Evolutionary conservation across 2,329 filamentous ascomycete species (phyloP).

Genomic region (Dactylellina drechsleri): DNA sequence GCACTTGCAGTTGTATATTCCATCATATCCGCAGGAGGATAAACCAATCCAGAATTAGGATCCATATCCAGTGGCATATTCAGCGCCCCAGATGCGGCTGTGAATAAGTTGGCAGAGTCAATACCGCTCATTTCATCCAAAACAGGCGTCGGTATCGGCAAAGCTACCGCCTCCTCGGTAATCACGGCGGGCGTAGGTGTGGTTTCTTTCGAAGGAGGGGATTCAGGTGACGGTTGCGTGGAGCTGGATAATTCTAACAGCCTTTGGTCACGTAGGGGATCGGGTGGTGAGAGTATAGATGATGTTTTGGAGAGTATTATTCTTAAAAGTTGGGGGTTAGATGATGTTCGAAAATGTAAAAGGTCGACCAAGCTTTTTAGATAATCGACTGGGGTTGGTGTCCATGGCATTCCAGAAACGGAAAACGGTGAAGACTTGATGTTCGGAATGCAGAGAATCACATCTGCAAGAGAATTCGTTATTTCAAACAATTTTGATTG

Average conservation of each 20-base stretch:
- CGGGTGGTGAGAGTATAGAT: constrained; percentile 38
- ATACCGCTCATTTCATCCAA: constrained; percentile 10
- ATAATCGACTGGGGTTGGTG: constrained; percentile 41
- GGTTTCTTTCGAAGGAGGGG: constrained; percentile 41
- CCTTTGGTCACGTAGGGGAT: constrained; percentile 41
- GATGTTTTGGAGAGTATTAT: constrained; percentile 49
- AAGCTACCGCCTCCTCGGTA: constrained; percentile 9
- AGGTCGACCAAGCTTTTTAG: constrained; percentile 50
- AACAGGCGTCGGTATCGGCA: constrained; percentile 15
- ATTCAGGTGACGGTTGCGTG: constrained; percentile 47
- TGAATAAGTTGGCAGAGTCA: constrained; percentile 19
- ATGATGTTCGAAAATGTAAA: constrained; percentile 41
- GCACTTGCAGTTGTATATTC: constrained; percentile 40
- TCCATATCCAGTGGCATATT: constrained; percentile 27
- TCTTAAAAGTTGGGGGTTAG: constrained; percentile 38
- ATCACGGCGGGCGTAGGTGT: constrained; percentile 15
- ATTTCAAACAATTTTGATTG: constrained; percentile 54
- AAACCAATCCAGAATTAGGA: constrained; percentile 18
- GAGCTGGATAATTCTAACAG: constrained; percentile 43
- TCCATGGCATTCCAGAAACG: constrained; percentile 11
- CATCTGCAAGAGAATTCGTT: constrained; percentile 52
- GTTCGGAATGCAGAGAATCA: constrained; percentile 50
- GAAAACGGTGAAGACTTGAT: constrained; percentile 23
- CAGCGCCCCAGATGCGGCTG: background rate
- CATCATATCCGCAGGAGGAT: constrained; percentile 43